These are phyloP conservation scores for Colletotrichum tropicicola DNA, from an alignment of 2,329 filamentous ascomycete genomes.

Conservation along the genomic window DNA sequence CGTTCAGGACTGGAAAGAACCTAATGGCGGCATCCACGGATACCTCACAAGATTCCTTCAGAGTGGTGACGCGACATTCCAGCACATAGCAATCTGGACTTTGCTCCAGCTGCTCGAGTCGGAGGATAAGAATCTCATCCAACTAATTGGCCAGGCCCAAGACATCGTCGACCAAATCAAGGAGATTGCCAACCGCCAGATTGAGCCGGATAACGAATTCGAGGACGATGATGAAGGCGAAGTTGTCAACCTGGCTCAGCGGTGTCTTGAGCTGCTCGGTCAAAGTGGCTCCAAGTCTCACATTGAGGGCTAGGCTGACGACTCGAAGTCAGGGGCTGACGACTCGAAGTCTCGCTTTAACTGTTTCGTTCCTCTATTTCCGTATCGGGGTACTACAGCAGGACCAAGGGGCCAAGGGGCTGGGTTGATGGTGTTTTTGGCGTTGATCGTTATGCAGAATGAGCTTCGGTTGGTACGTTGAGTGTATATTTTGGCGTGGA, in stretches of 20 bases:
- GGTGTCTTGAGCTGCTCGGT: constrained; percentile 87
- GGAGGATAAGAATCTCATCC: constrained; percentile 88
- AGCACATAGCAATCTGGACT: constrained; percentile 99
- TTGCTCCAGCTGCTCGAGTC: constrained; percentile 94
- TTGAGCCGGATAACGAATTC: constrained; percentile 87
- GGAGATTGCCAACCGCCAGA: constrained; percentile 86
- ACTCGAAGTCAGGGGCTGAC: not conserved
- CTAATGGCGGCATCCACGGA: constrained; percentile 93
- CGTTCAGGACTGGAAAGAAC: constrained; percentile 91
- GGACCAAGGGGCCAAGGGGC: constrained; percentile 19
- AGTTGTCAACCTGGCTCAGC: constrained; percentile 88
- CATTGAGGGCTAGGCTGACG: constrained; percentile 72
- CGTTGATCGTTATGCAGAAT: constrained; percentile 31
- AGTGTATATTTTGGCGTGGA: constrained; percentile 31
- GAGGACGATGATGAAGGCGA: constrained; percentile 93
- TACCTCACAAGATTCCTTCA: constrained; percentile 93
- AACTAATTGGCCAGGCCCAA: constrained; percentile 86
- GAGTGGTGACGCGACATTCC: constrained; percentile 95
- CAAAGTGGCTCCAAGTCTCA: constrained; percentile 80
- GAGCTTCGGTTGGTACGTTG: constrained; percentile 28
- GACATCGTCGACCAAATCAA: constrained; percentile 94
- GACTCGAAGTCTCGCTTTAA: not conserved
- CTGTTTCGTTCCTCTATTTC: constrained; percentile 14
- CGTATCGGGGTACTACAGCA: constrained; percentile 15
- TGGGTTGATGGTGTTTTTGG: constrained; percentile 28